Evolutionary conservation across 1,139 yeast genomes (phyloP).

Genomic region (Ogataea hybrid): DNA sequence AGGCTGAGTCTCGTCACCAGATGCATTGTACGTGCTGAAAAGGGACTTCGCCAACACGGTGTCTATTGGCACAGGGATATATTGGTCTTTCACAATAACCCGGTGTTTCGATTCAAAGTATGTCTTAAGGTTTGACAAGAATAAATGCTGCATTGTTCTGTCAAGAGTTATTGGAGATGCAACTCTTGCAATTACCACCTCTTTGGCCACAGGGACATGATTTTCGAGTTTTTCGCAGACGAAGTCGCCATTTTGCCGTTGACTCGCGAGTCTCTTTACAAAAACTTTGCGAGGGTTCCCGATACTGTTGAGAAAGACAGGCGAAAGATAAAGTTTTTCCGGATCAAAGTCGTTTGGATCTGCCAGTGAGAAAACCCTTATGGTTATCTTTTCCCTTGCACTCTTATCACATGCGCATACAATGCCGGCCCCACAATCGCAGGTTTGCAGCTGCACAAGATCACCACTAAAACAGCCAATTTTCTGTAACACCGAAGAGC

Average conservation of each 20-base stretch:
- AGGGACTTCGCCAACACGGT: constrained; percentile 62
- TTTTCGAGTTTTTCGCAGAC: constrained; percentile 18
- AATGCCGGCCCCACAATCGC: constrained; percentile 19
- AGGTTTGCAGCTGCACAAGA: constrained; percentile 38
- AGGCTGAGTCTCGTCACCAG: constrained; percentile 33
- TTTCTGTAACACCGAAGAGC: constrained; percentile 49
- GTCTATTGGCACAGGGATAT: constrained; percentile 78
- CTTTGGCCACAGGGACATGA: constrained; percentile 40
- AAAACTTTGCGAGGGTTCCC: constrained; percentile 35
- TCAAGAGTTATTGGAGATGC: constrained; percentile 74
- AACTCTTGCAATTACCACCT: constrained; percentile 61
- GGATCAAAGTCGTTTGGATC: constrained; percentile 55
- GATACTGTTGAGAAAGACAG: constrained; percentile 57
- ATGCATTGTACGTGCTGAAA: constrained; percentile 40
- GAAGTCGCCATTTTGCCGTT: constrained; percentile 17
- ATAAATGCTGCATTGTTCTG: constrained; percentile 59
- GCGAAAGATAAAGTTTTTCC: constrained; percentile 56
- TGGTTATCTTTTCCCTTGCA: constrained; percentile 18
- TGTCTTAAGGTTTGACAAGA: constrained; percentile 59
- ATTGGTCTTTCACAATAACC: constrained; percentile 59
- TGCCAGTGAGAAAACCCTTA: constrained; percentile 56
- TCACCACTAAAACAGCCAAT: constrained; percentile 74
- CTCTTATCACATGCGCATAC: constrained; percentile 19
- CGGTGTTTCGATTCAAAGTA: constrained; percentile 60
- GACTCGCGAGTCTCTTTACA: constrained; percentile 12